Evolutionary conservation across 257 asterid species (phyloP).

Genomic region (Scutellaria minor): DNA sequence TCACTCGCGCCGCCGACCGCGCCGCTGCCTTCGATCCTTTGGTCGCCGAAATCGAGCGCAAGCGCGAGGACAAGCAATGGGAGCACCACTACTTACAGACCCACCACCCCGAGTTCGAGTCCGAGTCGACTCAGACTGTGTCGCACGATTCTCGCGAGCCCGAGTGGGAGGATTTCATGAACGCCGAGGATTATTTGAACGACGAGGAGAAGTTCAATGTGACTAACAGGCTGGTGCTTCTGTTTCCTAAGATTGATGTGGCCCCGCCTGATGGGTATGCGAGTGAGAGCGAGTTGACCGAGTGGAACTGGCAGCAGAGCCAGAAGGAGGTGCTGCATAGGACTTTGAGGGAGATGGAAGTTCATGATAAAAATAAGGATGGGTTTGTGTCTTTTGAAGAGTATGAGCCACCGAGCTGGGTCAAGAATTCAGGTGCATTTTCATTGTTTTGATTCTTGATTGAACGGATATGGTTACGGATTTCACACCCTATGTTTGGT

Average conservation of each 20-base stretch:
- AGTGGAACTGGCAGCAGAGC: slow-evolving; percentile 81
- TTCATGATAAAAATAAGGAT: slow-evolving; percentile 88
- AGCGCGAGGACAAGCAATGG: slow-evolving; percentile 85
- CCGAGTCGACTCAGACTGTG: slow-evolving; percentile 36
- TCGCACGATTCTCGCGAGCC: slow-evolving; percentile 71
- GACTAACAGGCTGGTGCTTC: slow-evolving; percentile 66
- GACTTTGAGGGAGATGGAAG: slow-evolving; percentile 84
- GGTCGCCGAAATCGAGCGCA: slow-evolving; percentile 80
- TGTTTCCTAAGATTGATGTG: slow-evolving; percentile 89
- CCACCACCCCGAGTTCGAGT: slow-evolving; percentile 51
- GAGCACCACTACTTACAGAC: slow-evolving; percentile 62
- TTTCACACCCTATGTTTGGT: slow-evolving; percentile 8
- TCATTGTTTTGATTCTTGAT: slow-evolving; percentile 8
- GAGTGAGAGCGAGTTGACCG: slow-evolving; percentile 71
- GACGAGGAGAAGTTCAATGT: slow-evolving; percentile 89
- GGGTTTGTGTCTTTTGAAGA: slow-evolving; percentile 76
- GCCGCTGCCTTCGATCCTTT: slow-evolving; percentile 79
- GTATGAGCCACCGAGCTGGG: slow-evolving; percentile 97
- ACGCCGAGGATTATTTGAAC: slow-evolving; percentile 90
- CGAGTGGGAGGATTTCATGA: slow-evolving; percentile 92
- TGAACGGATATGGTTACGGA: slow-evolving; percentile 1
- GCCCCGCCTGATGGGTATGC: slow-evolving; percentile 76
- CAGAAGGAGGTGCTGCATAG: slow-evolving; percentile 81
- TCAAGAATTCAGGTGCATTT: slow-evolving; percentile 56
- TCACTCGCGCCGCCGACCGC: slow-evolving; percentile 44